Evolutionary conservation across 768 basidiomycete genomes (phyloP).

Genomic region (Leccinum arenicola): DNA sequence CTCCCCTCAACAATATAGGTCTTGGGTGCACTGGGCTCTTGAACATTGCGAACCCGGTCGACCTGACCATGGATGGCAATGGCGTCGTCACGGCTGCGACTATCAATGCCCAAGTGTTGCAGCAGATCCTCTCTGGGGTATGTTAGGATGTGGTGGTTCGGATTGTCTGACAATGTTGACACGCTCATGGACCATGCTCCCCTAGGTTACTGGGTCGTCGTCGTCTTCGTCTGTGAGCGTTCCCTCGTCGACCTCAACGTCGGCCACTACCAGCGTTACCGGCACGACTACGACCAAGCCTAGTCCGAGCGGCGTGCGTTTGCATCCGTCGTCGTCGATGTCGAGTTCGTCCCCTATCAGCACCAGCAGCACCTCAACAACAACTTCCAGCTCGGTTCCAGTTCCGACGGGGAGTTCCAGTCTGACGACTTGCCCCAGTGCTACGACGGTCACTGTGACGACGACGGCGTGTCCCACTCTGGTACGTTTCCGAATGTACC

Average conservation of each 20-base stretch:
- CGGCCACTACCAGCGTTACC: neutral
- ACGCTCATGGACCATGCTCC: neutral
- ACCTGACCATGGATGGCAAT: slow-evolving; percentile 24
- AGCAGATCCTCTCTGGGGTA: slow-evolving; percentile 18
- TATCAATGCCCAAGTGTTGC: slow-evolving; percentile 18
- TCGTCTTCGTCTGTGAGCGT: slow-evolving; percentile 2
- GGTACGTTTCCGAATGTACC: slow-evolving; percentile 5
- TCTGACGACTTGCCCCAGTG: slow-evolving; percentile 1
- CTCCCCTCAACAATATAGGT: slow-evolving; percentile 6
- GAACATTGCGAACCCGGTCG: slow-evolving; percentile 24
- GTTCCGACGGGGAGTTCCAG: neutral
- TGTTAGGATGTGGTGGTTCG: neutral
- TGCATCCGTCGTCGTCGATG: neutral
- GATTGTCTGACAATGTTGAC: neutral
- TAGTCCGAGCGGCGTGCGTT: neutral
- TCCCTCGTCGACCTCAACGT: neutral
- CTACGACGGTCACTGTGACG: slow-evolving; percentile 14
- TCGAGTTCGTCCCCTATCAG: neutral
- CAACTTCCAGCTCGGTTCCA: neutral
- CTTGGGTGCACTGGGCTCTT: slow-evolving; percentile 21
- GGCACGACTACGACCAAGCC: neutral
- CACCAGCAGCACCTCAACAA: neutral
- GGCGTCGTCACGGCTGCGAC: slow-evolving; percentile 26
- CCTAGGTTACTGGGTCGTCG: neutral
- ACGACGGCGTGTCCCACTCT: slow-evolving; percentile 12